phyloP scores from a whole-genome alignment of 257 asterid genomes.

The Solanum bulbocastanum region DNA sequence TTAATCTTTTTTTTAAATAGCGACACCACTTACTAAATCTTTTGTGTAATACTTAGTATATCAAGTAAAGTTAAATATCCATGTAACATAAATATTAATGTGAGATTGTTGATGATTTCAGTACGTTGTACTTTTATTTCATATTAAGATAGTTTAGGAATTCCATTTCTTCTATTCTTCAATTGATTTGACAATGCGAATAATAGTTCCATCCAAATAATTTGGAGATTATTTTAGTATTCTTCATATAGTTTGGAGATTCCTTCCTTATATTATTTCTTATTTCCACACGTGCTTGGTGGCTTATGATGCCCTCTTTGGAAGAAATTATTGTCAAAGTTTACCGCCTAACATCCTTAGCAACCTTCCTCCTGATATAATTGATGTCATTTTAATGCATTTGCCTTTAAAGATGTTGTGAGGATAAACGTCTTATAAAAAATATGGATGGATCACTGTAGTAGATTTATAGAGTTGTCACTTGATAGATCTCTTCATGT shows the following conservation, averaged over 20 bases:
- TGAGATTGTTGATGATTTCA: not conserved
- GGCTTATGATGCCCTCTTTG: not conserved
- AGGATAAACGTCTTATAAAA: not conserved
- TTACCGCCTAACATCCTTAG: not conserved
- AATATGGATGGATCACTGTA: not conserved
- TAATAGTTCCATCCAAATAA: too few relatives aligned
- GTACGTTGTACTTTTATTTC: not conserved
- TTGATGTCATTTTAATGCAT: not conserved
- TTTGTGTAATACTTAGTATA: not conserved
- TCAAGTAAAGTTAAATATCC: not conserved
- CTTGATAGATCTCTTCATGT: not conserved
- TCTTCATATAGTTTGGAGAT: not conserved
- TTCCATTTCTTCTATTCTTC: not conserved
- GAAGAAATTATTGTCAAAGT: not conserved
- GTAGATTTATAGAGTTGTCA: not conserved
- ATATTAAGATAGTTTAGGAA: not conserved
- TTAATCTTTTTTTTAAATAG: not conserved
- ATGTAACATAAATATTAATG: not conserved
- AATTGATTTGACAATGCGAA: not conserved
- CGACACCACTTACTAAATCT: not conserved
- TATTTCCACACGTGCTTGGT: not conserved
- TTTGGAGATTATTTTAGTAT: not conserved
- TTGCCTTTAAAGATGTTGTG: not conserved
- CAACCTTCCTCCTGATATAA: not conserved
- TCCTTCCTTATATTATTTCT: not conserved